Conservation (phyloP, 2,329 filamentous ascomycete genomes). For the Ophiocordyceps robertsii region DNA sequence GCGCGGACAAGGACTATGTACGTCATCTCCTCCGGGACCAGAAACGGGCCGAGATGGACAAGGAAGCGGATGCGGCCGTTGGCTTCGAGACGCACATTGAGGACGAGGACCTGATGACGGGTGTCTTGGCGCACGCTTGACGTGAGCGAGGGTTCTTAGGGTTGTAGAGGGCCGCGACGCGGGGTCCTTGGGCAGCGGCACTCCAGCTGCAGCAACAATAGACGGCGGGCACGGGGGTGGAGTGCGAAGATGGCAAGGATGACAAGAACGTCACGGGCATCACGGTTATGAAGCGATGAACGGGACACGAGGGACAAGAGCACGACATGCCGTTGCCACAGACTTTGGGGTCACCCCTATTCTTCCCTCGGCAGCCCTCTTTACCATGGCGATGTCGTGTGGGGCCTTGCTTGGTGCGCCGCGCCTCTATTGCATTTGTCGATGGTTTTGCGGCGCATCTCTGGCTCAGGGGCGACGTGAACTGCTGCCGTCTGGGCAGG, state of each 20-base stretch:
- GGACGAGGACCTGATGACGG: constrained; percentile 50
- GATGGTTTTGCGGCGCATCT: no score
- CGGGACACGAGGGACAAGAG: neutral
- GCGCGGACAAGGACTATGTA: constrained; percentile 42
- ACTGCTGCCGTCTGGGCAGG: no score
- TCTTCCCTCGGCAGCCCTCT: no score
- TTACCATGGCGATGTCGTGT: no score
- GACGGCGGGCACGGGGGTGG: no score
- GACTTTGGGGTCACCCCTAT: neutral
- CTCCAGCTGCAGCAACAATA: no score
- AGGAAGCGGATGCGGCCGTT: constrained; percentile 15
- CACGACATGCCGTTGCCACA: neutral
- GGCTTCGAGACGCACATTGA: constrained; percentile 36
- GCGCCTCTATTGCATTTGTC: no score
- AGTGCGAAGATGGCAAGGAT: neutral
- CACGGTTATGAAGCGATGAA: neutral
- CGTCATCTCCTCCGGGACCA: constrained; percentile 31
- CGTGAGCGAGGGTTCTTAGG: neutral
- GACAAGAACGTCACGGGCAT: neutral
- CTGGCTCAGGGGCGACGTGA: no score
- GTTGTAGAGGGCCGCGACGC: no score
- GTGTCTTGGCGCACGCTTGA: constrained; percentile 14
- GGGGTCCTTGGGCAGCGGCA: no score
- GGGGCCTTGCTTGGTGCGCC: no score
- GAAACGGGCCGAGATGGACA: constrained; percentile 30